Evolutionary conservation across 306 rosid genomes (phyloP), one percentile per base, ranked within the genome.

Genomic region (Rosa lucieae): DNA sequence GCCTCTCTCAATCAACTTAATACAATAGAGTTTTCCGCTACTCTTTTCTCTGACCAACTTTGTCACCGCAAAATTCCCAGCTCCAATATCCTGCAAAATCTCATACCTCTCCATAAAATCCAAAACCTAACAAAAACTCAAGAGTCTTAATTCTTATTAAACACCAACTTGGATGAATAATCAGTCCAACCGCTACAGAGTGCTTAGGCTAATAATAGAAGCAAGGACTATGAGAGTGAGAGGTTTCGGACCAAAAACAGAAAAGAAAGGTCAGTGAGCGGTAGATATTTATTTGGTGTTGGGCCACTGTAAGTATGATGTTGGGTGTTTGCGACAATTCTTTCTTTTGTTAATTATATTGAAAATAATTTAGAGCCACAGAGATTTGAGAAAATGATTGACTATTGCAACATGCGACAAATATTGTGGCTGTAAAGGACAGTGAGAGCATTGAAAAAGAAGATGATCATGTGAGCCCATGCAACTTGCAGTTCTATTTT

Each of bases 1-100:
- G 84, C 93, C 98, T 83, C 98, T 88, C 80, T 93, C 98, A 82
- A 93, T 88, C 39, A 91, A 91, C 90, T 91, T 93, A 63, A 93
- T 88, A 67, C 93, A 91, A 79, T 80, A 86, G 18, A 82, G 72
- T 59, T 93, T 88, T 10, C 75, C 74, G 17, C 93, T 90, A 48
- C 55, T 26, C 69, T 73, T 84, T 21, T 93, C 97, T 55, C 80
- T 88, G 73, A 82, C 94, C n/a, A 88, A 74, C 87, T 85, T 93
- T 3, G 98, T 96, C 26, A 91, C 97, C 67, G 88, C 92, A 51
- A 93, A 93, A 87, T 93, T 93, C 21, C 98, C 98, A 47, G 92
- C 82, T 75, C 97, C 98, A 75, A 93, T 87, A 80, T 86, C 92
- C 74, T 91, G 86, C 73, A 91, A 61, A 84, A 91, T 86, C 87